phyloP scores from a whole-genome alignment of 257 asterid genomes.

The Datura wrightii region DNA sequence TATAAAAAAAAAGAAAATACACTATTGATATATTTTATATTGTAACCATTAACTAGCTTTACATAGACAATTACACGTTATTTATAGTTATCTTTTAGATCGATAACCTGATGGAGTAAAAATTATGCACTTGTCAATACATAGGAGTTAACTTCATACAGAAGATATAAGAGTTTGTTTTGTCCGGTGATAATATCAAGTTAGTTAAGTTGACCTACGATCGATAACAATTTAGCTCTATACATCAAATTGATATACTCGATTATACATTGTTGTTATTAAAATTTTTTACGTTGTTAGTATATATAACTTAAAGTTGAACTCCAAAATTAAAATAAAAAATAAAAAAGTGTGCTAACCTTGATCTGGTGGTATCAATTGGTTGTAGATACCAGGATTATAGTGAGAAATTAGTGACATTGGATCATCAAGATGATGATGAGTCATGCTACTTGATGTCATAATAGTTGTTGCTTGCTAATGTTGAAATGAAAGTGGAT shows the following conservation, averaged over 20 bases:
- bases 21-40: neutral
- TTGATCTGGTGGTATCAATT: slow-evolving; percentile 48
- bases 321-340: neutral
- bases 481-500: neutral
- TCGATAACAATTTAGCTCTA: neutral
- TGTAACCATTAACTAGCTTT: too few species aligned
- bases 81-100: neutral
- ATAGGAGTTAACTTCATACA: neutral
- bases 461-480: neutral
- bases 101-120: neutral
- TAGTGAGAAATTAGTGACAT: slow-evolving; percentile 42
- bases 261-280: too few species aligned
- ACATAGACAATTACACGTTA: neutral
- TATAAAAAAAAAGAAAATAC: neutral
- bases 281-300: too few species aligned
- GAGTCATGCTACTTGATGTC: slow-evolving; percentile 32
- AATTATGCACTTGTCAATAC: neutral
- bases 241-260: too few species aligned
- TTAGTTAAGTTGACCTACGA: neutral
- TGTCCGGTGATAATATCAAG: neutral
- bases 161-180: neutral
- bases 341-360: slow-evolving; percentile 26
- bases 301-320: neutral
- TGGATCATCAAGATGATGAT: slow-evolving; percentile 40
- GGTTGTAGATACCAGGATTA: slow-evolving; percentile 44